These are phyloP conservation scores for Pseudogymnoascus sp. DNA, from an alignment of 2,329 filamentous ascomycete species.

Conservation along the genomic window DNA sequence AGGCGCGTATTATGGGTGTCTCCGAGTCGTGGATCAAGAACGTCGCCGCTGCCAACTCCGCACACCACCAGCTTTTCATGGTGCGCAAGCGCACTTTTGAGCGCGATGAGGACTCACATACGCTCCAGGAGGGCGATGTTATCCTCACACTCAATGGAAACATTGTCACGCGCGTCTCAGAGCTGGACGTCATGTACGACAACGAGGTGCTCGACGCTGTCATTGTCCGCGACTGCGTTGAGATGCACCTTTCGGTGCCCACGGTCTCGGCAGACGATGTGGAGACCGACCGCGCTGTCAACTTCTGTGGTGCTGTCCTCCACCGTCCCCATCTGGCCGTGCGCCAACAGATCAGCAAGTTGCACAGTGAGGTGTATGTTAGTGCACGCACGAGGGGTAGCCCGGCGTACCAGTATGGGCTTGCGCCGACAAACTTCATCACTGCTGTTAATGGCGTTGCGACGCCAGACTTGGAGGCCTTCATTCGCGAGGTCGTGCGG, in stretches of 20 bases:
- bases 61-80: slow-evolving; percentile 97
- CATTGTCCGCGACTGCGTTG: slow-evolving; percentile 76
- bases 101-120: slow-evolving; percentile 51
- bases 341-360: slow-evolving; percentile 90
- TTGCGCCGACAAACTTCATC: slow-evolving; percentile 95
- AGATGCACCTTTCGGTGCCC: slow-evolving; percentile 68
- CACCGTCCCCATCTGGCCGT: slow-evolving; percentile 95
- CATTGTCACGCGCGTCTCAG: slow-evolving; percentile 85
- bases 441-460: slow-evolving; percentile 87
- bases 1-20: slow-evolving; percentile 94
- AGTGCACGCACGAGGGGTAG: slow-evolving; percentile 77
- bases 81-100: slow-evolving; percentile 80
- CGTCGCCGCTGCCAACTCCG: slow-evolving; percentile 79
- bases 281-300: slow-evolving; percentile 85
- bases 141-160: slow-evolving; percentile 85
- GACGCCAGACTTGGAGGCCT: slow-evolving; percentile 74
- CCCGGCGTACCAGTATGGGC: slow-evolving; percentile 79
- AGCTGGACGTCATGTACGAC: slow-evolving; percentile 95
- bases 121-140: slow-evolving; percentile 83
- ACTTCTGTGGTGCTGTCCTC: slow-evolving; percentile 90
- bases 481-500: slow-evolving; percentile 72
- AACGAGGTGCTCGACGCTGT: slow-evolving; percentile 75
- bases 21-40: slow-evolving; percentile 92
- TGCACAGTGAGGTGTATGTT: slow-evolving; percentile 95
- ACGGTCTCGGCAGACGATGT: slow-evolving; percentile 85